These are phyloP conservation scores for Akebia trifoliata DNA, from an alignment of 164 flowering plant species.

Conservation along the genomic window DNA sequence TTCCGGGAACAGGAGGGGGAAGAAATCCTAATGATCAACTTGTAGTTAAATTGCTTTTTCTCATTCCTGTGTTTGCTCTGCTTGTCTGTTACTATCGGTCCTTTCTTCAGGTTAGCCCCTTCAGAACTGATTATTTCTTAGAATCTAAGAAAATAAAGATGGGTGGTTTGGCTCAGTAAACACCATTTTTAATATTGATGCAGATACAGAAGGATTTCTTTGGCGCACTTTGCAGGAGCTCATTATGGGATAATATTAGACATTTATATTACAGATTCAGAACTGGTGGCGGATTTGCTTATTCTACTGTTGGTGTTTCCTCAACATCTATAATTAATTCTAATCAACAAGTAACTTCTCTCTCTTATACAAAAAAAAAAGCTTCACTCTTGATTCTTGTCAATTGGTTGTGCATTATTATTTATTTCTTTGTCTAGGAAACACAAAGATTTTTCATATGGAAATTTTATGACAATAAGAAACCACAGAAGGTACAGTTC, in stretches of 20 bases:
- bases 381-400: too few relatives aligned
- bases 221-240: constrained; percentile 37
- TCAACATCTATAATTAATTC: constrained; percentile 43
- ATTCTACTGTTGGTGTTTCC: constrained; percentile 44
- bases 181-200: constrained; percentile 13
- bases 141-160: neutral
- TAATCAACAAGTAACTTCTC: constrained; percentile 47
- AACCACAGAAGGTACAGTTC: too few relatives aligned
- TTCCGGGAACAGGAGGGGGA: constrained; percentile 97
- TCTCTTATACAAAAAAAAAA: too few relatives aligned
- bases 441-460: neutral
- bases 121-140: neutral
- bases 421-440: neutral
- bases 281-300: constrained; percentile 45
- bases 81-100: constrained; percentile 55
- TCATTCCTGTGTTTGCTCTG: constrained; percentile 58
- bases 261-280: constrained; percentile 58
- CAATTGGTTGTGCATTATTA: neutral
- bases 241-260: constrained; percentile 53
- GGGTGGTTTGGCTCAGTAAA: neutral
- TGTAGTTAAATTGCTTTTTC: constrained; percentile 54
- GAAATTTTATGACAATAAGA: neutral
- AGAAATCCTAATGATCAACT: constrained; percentile 58
- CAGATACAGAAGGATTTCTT: constrained; percentile 43
- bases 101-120: constrained; percentile 51